These are phyloP conservation scores for Amaranthus tricolor DNA, from an alignment of 179 eudicot genomes.

Conservation along the genomic window DNA sequence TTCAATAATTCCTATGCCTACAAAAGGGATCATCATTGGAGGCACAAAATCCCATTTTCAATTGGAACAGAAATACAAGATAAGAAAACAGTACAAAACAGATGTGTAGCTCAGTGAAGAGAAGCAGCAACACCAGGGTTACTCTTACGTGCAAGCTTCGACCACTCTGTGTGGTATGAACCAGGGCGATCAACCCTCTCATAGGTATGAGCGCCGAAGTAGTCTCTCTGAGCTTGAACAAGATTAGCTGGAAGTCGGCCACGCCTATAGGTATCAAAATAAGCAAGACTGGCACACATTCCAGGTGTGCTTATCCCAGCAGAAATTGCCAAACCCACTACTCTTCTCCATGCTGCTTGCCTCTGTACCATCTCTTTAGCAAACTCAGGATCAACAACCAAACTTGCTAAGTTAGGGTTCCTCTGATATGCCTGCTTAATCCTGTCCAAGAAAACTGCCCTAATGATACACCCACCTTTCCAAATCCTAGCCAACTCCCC, in stretches of 20 bases:
- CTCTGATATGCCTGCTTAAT: constrained; percentile 45
- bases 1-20: constrained; percentile 26
- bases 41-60: constrained; percentile 28
- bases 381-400: constrained; percentile 47
- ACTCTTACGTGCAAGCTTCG: constrained; percentile 46
- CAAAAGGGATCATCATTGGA: constrained; percentile 21
- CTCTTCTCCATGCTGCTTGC: constrained; percentile 48
- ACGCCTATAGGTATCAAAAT: constrained; percentile 46
- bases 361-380: constrained; percentile 49
- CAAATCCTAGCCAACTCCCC: constrained; percentile 52
- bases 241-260: constrained; percentile 46
- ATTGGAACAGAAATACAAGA: constrained; percentile 24
- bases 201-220: constrained; percentile 52
- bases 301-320: constrained; percentile 55
- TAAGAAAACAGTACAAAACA: constrained; percentile 14
- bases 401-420: constrained; percentile 39
- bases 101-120: constrained; percentile 23
- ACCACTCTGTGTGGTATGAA: constrained; percentile 48
- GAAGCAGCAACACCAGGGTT: constrained; percentile 25
- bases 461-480: constrained; percentile 50
- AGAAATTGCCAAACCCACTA: constrained; percentile 39
- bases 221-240: constrained; percentile 53
- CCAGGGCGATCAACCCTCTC: constrained; percentile 48
- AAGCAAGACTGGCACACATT: constrained; percentile 46
- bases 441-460: constrained; percentile 47